Conservation (phyloP, 169 alveolate species). For the Plasmodium ovale region DNA sequence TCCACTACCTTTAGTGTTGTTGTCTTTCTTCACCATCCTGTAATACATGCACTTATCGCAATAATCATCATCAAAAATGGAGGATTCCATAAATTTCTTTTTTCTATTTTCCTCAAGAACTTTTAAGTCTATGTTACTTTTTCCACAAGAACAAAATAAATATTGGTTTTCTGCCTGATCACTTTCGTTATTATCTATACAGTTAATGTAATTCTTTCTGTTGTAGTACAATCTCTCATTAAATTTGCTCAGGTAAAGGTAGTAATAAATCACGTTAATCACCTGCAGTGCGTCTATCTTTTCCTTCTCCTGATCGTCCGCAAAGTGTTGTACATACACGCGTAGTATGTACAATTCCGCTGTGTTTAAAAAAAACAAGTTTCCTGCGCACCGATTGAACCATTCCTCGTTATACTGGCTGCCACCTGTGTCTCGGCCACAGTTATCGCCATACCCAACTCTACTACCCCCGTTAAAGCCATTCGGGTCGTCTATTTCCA, state of each 20-base stretch:
- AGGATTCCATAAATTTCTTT: slow-evolving; percentile 16
- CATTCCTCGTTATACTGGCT: slow-evolving; percentile 42
- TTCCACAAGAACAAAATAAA: slow-evolving; percentile 55
- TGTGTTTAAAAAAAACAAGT: slow-evolving; percentile 49
- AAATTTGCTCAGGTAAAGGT: slow-evolving; percentile 36
- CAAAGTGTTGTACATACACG: slow-evolving; percentile 58
- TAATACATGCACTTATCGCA: slow-evolving; percentile 68
- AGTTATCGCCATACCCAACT: neutral
- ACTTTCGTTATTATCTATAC: slow-evolving; percentile 47
- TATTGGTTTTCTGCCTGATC: slow-evolving; percentile 34
- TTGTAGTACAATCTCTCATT: slow-evolving; percentile 51
- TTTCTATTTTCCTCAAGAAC: slow-evolving; percentile 30
- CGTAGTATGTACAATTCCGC: slow-evolving; percentile 58
- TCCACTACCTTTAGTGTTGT: neutral
- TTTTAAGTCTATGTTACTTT: slow-evolving; percentile 21
- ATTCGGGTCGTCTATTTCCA: neutral
- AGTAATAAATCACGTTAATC: slow-evolving; percentile 43
- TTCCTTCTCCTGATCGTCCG: slow-evolving; percentile 69
- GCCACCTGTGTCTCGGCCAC: too few relatives aligned
- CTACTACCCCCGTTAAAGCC: neutral
- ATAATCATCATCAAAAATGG: slow-evolving; percentile 39
- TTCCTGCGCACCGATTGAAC: slow-evolving; percentile 37
- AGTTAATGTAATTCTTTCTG: slow-evolving; percentile 54
- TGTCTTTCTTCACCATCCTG: slow-evolving; percentile 1
- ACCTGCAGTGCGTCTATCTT: slow-evolving; percentile 70